A percentile compares a stretch with the other conserved stretches of the same genome.
phyloP scores from a whole-genome alignment of 2,329 filamentous ascomycete species.

The Beauveria varroae region DNA sequence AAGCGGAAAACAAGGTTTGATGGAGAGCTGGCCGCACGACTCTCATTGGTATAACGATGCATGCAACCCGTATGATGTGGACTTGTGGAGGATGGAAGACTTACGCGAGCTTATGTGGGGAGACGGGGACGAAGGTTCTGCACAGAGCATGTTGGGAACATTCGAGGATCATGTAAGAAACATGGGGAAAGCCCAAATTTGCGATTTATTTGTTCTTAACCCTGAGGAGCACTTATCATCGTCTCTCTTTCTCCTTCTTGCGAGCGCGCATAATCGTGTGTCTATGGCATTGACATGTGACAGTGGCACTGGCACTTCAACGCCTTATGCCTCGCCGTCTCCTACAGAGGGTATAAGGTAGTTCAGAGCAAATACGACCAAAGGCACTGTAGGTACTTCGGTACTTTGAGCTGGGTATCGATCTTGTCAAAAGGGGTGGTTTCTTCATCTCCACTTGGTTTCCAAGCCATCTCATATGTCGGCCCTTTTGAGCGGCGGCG shows the following conservation, averaged over 20 bases:
- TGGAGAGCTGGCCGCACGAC: not conserved
- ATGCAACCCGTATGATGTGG: not conserved
- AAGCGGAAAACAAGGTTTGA: not conserved
- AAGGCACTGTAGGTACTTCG: too few relatives aligned
- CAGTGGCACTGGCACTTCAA: not conserved
- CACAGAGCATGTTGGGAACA: not conserved
- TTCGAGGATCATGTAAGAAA: not conserved
- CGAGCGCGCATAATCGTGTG: too few relatives aligned
- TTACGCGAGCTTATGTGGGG: slow-evolving; percentile 1
- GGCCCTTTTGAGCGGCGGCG: too few relatives aligned
- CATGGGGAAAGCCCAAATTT: not conserved
- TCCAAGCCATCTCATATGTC: too few relatives aligned
- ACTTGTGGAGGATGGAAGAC: not conserved
- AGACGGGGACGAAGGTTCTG: not conserved
- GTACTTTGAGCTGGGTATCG: too few relatives aligned
- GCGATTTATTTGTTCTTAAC: not conserved
- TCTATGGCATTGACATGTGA: not conserved
- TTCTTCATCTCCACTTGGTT: too few relatives aligned
- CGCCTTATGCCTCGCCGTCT: too few relatives aligned
- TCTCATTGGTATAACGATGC: slow-evolving; percentile 1
- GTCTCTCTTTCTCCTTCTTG: not conserved
- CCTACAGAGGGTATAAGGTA: too few relatives aligned
- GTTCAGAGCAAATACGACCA: too few relatives aligned
- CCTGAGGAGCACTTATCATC: not conserved
- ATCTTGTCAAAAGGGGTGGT: too few relatives aligned